Conservation (phyloP, 192 early-diverging fungal genomes). For the Podila verticillata region DNA sequence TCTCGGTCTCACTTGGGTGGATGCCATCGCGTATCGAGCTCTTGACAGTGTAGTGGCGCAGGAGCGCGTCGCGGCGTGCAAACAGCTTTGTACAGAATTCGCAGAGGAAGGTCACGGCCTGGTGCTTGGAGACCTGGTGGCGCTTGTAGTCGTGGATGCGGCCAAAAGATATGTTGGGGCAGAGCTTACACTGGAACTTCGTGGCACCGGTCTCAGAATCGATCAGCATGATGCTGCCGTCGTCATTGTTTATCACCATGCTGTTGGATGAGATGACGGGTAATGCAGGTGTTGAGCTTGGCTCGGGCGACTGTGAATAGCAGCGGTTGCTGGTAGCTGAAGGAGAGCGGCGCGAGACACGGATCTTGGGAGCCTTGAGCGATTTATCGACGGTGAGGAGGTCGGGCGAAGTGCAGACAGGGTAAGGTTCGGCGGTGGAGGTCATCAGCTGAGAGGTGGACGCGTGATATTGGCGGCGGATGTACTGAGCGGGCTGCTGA, state of each 20-base stretch:
- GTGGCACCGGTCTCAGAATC: slow-evolving; percentile 11
- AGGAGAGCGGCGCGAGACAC: not conserved
- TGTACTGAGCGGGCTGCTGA: not conserved
- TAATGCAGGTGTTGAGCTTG: not conserved
- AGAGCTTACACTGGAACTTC: slow-evolving; percentile 35
- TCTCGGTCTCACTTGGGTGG: slow-evolving; percentile 23
- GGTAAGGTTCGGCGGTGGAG: not conserved
- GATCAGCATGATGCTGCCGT: slow-evolving; percentile 31
- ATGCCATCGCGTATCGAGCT: slow-evolving; percentile 14
- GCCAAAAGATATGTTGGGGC: slow-evolving; percentile 24
- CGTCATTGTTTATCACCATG: slow-evolving; percentile 29
- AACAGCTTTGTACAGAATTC: slow-evolving; percentile 31
- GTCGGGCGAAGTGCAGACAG: not conserved
- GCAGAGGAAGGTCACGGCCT: slow-evolving; percentile 20
- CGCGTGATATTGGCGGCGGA: not conserved
- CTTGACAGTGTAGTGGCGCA: slow-evolving; percentile 41
- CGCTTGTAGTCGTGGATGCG: slow-evolving; percentile 40
- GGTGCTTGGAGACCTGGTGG: slow-evolving; percentile 34
- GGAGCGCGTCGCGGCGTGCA: slow-evolving; percentile 30
- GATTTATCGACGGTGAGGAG: not conserved
- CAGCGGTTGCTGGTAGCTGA: not conserved
- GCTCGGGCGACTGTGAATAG: not conserved
- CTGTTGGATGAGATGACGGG: not conserved
- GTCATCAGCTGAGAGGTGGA: not conserved
- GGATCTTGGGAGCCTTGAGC: not conserved